These are phyloP conservation scores for Sphaerulina musiva DNA, from an alignment of 2,329 filamentous ascomycete species.

Conservation along the genomic window DNA sequence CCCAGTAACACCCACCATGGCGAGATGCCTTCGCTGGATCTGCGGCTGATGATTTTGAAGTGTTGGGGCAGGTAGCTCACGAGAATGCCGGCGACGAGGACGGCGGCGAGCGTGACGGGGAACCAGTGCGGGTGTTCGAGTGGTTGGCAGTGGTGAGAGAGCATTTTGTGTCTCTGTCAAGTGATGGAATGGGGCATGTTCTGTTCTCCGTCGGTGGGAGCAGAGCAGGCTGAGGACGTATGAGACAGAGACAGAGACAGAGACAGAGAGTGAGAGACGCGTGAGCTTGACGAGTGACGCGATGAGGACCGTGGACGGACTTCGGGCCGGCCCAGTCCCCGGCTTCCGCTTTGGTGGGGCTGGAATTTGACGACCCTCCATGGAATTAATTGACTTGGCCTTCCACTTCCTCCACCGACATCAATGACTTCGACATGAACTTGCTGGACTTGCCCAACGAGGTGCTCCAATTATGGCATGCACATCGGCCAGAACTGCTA, in stretches of 20 bases:
- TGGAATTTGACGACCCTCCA: background rate
- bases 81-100: conserved; percentile 82
- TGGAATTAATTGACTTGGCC: too few relatives aligned
- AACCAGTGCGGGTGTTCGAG: conserved; percentile 27
- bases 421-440: too few relatives aligned
- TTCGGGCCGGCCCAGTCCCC: too few relatives aligned
- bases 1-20: conserved; percentile 95
- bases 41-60: conserved; percentile 76
- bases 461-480: conserved; percentile 31
- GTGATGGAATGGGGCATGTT: background rate
- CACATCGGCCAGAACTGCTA: conserved; percentile 27
- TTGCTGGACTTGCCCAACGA: conserved; percentile 25
- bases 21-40: conserved; percentile 87
- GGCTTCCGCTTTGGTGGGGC: background rate
- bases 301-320: background rate
- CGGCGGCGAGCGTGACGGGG: conserved; percentile 29
- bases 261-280: background rate
- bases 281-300: background rate
- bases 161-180: background rate
- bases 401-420: too few relatives aligned
- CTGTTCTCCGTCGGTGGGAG: background rate
- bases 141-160: conserved; percentile 24
- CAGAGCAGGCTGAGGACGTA: background rate
- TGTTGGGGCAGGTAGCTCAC: conserved; percentile 94
- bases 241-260: background rate